Evolutionary conservation across 1,139 yeast species (phyloP), one percentile per base, ranked within the genome.

Genomic region (Geotrichum citri-aurantii): DNA sequence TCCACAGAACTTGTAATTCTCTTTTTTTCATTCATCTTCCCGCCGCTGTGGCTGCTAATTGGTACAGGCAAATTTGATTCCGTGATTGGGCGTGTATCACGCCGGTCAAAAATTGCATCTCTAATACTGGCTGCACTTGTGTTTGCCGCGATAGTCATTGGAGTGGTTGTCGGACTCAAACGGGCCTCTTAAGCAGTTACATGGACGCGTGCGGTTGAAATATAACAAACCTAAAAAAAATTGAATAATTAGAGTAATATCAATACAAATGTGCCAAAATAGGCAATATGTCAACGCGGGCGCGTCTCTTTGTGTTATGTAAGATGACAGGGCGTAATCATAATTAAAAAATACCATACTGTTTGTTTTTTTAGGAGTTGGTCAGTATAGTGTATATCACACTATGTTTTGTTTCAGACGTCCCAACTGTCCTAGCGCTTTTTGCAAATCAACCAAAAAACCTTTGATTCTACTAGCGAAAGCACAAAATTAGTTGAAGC

Each of bases 31-130:
- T 27, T 49, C 1, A 14, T 58, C 7, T 59, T 59, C 33, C 62
- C 62, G 19, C 55, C 59, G 21, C 44, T 59, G 26, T 59, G 62
- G 62, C 55, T 59, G 11, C 47, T 59, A 19, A 27, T 59, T 17
- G 62, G 56, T 1, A 54, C 56, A 7, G 62, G 62, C 10, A 47
- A 26, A 19, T 57, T 59, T 26, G 62, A 59, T 44, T 27, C 47
- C 17, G 54, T 52, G 26, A 27, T 59, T 21, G 58, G 58, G 8
- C 42, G 23, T 3, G 59, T 59, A 11, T 56, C 61, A 3, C 42
- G 50, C 17, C 24, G 48, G 17, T 33, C 56, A 10, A 59, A 56
- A 33, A 29, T 53, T 21, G 50, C 56, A 24, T 56, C 61, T 7
- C 48, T 48, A 8, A 10, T 47, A 21, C 26, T 59, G n/a, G 37